These are phyloP conservation scores for Phalaenopsis equestris DNA, from an alignment of 106 monocot species.

Conservation along the genomic window DNA sequence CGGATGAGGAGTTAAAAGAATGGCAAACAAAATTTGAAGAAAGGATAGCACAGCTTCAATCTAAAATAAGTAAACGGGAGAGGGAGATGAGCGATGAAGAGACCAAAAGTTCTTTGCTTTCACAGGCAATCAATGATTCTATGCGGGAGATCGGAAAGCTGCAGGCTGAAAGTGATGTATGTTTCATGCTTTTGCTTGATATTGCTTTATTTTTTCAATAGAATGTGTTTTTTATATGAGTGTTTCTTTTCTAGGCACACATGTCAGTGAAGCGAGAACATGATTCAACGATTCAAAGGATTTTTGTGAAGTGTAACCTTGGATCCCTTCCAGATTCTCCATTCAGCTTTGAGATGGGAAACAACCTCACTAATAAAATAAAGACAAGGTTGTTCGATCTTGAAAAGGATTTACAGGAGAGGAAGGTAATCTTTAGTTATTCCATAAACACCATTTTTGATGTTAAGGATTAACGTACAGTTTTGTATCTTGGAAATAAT, in stretches of 20 bases:
- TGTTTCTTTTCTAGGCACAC: conserved; percentile 49
- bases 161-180: conserved; percentile 85
- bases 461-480: neutral
- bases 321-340: conserved; percentile 65
- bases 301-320: conserved; percentile 69
- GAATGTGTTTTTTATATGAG: neutral
- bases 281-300: conserved; percentile 57
- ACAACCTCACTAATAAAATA: conserved; percentile 43
- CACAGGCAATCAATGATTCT: conserved; percentile 48
- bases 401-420: conserved; percentile 72
- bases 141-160: conserved; percentile 76
- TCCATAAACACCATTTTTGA: neutral
- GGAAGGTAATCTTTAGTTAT: conserved; percentile 47
- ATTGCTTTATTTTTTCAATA: neutral
- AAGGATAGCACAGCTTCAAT: conserved; percentile 61
- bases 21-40: conserved; percentile 97
- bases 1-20: conserved; percentile 93
- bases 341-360: conserved; percentile 59
- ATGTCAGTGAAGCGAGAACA: conserved; percentile 52
- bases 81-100: conserved; percentile 81
- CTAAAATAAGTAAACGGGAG: conserved; percentile 73
- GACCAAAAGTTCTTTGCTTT: conserved; percentile 41
- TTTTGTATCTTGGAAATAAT: neutral
- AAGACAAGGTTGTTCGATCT: conserved; percentile 57
- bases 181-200: conserved; percentile 5